Evolutionary conservation across 345 rosid genomes (phyloP).

Genomic region (Eucalyptus sideroxylon): DNA sequence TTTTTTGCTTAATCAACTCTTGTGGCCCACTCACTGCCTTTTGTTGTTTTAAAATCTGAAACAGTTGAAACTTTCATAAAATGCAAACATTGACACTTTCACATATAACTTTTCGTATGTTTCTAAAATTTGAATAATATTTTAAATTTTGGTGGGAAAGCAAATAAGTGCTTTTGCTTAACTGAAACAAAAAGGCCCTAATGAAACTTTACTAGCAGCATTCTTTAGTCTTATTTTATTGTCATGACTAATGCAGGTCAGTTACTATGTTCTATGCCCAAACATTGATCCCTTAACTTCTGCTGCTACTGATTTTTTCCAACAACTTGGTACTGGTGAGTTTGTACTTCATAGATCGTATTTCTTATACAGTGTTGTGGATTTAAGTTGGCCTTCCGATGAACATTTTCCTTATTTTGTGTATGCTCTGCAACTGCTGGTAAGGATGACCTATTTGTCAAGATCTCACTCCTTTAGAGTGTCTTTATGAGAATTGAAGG

Average conservation of each 20-base stretch:
- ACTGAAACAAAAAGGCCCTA: not conserved
- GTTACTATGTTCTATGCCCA: constrained; percentile 81
- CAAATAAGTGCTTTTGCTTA: not conserved
- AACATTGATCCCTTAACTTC: constrained; percentile 90
- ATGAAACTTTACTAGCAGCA: not conserved
- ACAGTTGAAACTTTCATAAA: not conserved
- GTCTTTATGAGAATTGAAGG: not conserved
- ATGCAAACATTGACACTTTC: not conserved
- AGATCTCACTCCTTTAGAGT: not conserved
- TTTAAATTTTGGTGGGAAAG: not conserved
- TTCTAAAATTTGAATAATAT: not conserved
- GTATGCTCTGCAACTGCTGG: not conserved
- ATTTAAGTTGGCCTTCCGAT: not conserved
- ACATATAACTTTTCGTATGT: not conserved
- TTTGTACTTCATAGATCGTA: not conserved
- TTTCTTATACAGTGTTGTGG: not conserved
- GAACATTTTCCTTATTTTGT: not conserved
- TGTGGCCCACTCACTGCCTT: not conserved
- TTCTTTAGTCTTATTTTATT: not conserved
- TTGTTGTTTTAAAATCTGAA: not conserved
- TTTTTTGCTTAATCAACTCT: not conserved
- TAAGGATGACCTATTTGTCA: not conserved
- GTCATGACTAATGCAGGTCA: constrained; percentile 36
- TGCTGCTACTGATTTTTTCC: constrained; percentile 93
- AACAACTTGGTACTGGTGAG: constrained; percentile 95